A percentile compares a stretch with the other conserved stretches of the same genome.
These are phyloP conservation scores for Pilasporangium apinafurcum DNA, from an alignment of 352 stramenopile genomes.

Conservation along the genomic window DNA sequence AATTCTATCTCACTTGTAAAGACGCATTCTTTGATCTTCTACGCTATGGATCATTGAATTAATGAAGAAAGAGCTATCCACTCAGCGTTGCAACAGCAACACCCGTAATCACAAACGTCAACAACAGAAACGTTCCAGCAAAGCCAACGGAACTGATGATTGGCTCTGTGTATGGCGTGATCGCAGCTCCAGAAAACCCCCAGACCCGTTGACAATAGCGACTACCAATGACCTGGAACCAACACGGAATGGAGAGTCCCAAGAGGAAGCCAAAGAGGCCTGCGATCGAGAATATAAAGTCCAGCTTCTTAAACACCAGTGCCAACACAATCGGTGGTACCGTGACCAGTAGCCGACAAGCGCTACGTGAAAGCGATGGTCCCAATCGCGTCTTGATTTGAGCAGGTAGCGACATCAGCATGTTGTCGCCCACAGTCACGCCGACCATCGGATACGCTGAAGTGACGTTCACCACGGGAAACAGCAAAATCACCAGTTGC, in stretches of 20 bases:
- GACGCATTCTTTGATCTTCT: too few species aligned
- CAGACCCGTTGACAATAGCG: slow-evolving; percentile 73
- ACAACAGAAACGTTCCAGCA: slow-evolving; percentile 41
- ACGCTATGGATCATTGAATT: too few species aligned
- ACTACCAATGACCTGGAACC: slow-evolving; percentile 80
- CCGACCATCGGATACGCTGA: slow-evolving; percentile 83
- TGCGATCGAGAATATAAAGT: slow-evolving; percentile 77
- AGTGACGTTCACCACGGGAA: slow-evolving; percentile 79
- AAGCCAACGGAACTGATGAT: slow-evolving; percentile 63
- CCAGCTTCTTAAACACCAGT: slow-evolving; percentile 82
- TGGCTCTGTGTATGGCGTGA: slow-evolving; percentile 67
- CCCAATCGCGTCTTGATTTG: slow-evolving; percentile 47
- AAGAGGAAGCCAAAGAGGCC: slow-evolving; percentile 77
- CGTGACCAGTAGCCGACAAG: slow-evolving; percentile 61
- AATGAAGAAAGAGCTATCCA: too few species aligned
- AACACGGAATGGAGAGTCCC: slow-evolving; percentile 72
- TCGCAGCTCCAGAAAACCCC: slow-evolving; percentile 52
- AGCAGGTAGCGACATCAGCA: slow-evolving; percentile 75
- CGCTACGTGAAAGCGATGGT: slow-evolving; percentile 28
- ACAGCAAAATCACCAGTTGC: slow-evolving; percentile 78
- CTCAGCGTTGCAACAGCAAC: slow-evolving; percentile 64
- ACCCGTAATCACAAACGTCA: slow-evolving; percentile 66
- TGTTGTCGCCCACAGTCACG: slow-evolving; percentile 80
- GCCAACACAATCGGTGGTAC: slow-evolving; percentile 68
- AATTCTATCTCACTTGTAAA: too few species aligned